Percentiles rank a stretch among this genome's conserved stretches.
Evolutionary conservation across 1,284 basidiomycete species (phyloP).

Genomic region (Testicularia cyperi): DNA sequence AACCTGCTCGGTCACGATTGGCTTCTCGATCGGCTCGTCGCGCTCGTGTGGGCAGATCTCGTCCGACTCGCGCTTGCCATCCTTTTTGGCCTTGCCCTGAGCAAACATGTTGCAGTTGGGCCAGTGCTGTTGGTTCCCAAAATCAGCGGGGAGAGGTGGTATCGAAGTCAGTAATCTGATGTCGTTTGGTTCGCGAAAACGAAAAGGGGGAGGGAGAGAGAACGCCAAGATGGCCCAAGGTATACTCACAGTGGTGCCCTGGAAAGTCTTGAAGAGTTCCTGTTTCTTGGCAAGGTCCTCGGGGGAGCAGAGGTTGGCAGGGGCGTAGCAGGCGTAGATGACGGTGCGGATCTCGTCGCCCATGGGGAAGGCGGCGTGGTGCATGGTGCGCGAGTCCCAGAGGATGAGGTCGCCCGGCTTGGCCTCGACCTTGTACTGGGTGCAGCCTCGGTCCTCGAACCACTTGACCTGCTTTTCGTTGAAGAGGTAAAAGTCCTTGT

Average conservation of each 20-base stretch:
- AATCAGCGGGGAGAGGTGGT: too few species aligned
- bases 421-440: slow-evolving; percentile 45
- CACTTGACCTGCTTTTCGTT: slow-evolving; percentile 41
- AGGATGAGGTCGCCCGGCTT: slow-evolving; percentile 54
- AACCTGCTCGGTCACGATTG: slow-evolving; percentile 6
- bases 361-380: slow-evolving; percentile 15
- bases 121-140: too few species aligned
- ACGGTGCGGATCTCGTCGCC: slow-evolving; percentile 13
- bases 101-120: slow-evolving; percentile 11
- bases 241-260: slow-evolving; percentile 9
- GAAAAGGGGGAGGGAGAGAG: too few species aligned
- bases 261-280: slow-evolving; percentile 1
- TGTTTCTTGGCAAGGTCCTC: slow-evolving; percentile 5
- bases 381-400: slow-evolving; percentile 36
- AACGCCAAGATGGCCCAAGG: too few species aligned
- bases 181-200: too few species aligned
- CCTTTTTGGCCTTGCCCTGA: slow-evolving; percentile 5
- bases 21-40: slow-evolving; percentile 7
- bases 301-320: background rate
- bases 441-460: slow-evolving; percentile 47
- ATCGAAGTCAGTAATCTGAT: too few species aligned
- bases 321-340: slow-evolving; percentile 8
- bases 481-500: slow-evolving; percentile 56
- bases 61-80: slow-evolving; percentile 6
- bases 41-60: slow-evolving; percentile 6